Base-by-base conservation (phyloP, 164 flowering plant genomes). In the Chimonanthus praecox region DNA sequence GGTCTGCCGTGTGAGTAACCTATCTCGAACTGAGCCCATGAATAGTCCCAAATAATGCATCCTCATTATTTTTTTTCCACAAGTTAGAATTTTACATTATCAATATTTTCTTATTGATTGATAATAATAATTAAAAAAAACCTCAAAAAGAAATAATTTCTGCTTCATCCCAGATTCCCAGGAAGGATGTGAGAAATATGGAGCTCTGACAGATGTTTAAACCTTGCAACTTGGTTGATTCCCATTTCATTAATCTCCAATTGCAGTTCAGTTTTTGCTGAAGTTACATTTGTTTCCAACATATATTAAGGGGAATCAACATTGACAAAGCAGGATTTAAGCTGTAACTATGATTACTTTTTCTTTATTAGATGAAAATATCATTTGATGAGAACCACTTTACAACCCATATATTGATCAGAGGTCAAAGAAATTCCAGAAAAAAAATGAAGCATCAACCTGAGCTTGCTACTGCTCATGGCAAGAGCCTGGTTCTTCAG, bases 401-500 rank as follows among this genome's bases (percentile, higher is more conserved):
- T 45, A 44, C 44, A 16, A 66, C 44, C 46, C 68, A 33, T 46
- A 33, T 46, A 48, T 7, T 11, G 44, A 7, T 64, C 44, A 64
- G 8, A 7, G 33, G 8, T 10, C 9, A 43, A 18, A 43, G 44
- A 64, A 64, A 18, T 5, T 33, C 33, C 3, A 16, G 11, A 21
- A 64, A 33, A 33, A 61, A 16, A 6, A 21, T 20, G 33, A 61
- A 16, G n/a, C 7, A 47, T 46, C 8, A 20, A n/a, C 44, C 33
- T 13, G 50, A 58, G 49, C 46, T 44, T 21, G 16, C 75, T 83
- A 92, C 76, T 92, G 91, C 64, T 8, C 15, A 64, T 82, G 85
- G 80, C 97, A 92, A 50, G 97, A 92, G 50, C 88, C 92, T 16
- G 97, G 94, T 20, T 79, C 89, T 5, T 3, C 51, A n/a, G 95